These are phyloP conservation scores for Turnera subulata DNA, from an alignment of 345 rosid genomes.

Conservation along the genomic window DNA sequence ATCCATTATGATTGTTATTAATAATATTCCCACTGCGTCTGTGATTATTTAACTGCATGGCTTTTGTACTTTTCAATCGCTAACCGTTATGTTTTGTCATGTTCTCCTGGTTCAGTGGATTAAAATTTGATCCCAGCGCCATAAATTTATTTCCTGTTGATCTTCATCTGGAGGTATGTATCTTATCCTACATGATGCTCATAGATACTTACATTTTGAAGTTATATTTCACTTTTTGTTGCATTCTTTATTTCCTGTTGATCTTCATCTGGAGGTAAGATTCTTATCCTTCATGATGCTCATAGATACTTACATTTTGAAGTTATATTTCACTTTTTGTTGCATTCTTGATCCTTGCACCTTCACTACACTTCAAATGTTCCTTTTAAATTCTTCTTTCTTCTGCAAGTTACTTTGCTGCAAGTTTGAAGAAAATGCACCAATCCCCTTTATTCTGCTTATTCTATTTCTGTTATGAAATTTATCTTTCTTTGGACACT, in stretches of 20 bases:
- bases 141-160: conserved; percentile 72
- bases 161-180: too few relatives aligned
- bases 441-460: neutral
- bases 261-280: neutral
- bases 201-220: too few relatives aligned
- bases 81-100: conserved; percentile 1
- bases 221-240: conserved; percentile 50
- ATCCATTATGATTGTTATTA: neutral
- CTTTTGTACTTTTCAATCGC: neutral
- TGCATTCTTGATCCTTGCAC: too few relatives aligned
- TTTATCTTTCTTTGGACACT: neutral
- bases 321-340: too few relatives aligned
- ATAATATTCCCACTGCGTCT: neutral
- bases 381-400: neutral
- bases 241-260: conserved; percentile 24
- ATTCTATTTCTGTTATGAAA: neutral
- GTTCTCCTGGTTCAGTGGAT: conserved; percentile 44
- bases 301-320: too few relatives aligned
- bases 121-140: conserved; percentile 60
- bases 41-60: too few relatives aligned
- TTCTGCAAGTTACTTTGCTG: neutral
- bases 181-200: too few relatives aligned
- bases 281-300: neutral
- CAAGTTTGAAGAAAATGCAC: neutral
- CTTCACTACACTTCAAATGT: neutral